Evolutionary conservation across 2,329 filamentous ascomycete genomes (phyloP).

Genomic region (Thielaviopsis musarum): DNA sequence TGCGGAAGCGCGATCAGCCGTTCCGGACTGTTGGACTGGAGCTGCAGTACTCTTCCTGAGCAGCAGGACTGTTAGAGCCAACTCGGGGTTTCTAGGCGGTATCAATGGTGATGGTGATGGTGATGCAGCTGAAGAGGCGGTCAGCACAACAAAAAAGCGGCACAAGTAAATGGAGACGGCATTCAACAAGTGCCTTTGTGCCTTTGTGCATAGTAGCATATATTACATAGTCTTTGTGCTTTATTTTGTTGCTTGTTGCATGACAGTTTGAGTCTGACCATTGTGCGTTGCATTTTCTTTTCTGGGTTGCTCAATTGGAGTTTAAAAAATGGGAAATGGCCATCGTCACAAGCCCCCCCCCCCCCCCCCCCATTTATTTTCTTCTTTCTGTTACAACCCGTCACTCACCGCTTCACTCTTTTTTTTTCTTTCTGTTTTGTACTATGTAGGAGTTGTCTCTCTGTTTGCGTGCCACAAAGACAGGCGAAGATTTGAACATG

Average conservation of each 20-base stretch:
- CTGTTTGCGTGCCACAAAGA: not conserved
- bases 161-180: too few species aligned
- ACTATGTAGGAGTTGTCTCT: not conserved
- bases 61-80: not conserved
- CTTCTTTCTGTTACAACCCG: not conserved
- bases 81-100: not conserved
- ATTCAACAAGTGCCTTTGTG: too few species aligned
- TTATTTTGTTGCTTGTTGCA: not conserved
- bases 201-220: too few species aligned
- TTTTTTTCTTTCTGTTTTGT: not conserved
- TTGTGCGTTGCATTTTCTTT: not conserved
- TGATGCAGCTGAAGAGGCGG: not conserved
- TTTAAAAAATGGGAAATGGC: not conserved
- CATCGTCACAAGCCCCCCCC: too few species aligned
- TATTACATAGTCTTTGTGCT: too few species aligned
- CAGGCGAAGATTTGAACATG: not conserved
- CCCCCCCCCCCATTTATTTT: too few species aligned
- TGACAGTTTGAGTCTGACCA: not conserved
- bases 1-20: slow-evolving; percentile 58
- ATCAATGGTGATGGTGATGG: not conserved
- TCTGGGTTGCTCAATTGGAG: not conserved
- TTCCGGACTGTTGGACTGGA: slow-evolving; percentile 63
- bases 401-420: not conserved
- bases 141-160: not conserved
- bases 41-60: slow-evolving; percentile 66